Evolutionary conservation across 768 basidiomycete genomes (phyloP).

Genomic region (Goffeauzyma gilvescens): DNA sequence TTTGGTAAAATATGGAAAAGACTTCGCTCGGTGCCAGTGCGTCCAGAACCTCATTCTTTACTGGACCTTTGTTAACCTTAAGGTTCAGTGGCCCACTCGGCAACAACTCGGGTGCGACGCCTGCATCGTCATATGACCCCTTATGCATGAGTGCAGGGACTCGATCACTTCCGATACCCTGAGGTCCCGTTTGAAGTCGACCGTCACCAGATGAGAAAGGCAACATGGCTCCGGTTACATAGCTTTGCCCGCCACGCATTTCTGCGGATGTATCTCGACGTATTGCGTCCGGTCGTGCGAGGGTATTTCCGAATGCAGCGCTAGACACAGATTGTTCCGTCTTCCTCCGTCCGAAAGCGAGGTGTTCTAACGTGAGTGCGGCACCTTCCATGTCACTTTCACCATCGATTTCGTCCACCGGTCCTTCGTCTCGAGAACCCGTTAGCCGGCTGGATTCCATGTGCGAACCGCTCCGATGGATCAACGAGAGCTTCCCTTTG

Average conservation of each 20-base stretch:
- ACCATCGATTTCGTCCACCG: constrained; percentile 5
- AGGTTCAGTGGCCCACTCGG: neutral
- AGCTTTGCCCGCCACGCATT: too few species aligned
- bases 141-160: too few species aligned
- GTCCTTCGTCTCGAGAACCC: neutral
- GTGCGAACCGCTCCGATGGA: neutral
- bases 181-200: too few species aligned
- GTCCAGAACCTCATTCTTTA: too few species aligned
- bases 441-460: constrained; percentile 2
- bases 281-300: neutral
- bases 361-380: constrained; percentile 28
- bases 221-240: too few species aligned
- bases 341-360: constrained; percentile 26
- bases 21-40: constrained; percentile 25
- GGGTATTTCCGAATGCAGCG: neutral
- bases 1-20: constrained; percentile 25
- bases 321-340: constrained; percentile 7
- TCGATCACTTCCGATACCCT: too few species aligned
- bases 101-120: neutral
- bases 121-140: too few species aligned
- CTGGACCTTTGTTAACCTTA: neutral
- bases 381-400: constrained; percentile 30
- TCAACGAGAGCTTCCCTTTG: constrained; percentile 2
- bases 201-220: too few species aligned
- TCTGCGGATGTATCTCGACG: too few species aligned